Percentiles rank a stretch among this genome's conserved stretches.
phyloP scores from a whole-genome alignment of 2,329 filamentous ascomycete species.

The Microcyclosporella mali region DNA sequence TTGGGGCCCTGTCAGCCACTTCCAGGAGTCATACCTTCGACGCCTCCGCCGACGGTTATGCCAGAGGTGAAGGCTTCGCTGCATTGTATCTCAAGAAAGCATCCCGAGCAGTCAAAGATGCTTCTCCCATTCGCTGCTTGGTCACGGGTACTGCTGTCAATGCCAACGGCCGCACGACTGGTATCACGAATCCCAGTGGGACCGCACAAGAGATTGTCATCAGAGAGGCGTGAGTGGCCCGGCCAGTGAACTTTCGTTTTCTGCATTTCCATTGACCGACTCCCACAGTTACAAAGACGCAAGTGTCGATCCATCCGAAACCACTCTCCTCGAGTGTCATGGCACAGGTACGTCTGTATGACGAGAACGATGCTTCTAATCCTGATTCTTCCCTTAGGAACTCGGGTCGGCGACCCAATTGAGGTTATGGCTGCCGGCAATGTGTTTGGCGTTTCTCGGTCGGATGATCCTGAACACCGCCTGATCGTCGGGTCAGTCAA shows the following conservation, averaged over 20 bases:
- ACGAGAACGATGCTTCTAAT: too few relatives aligned
- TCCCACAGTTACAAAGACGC: slow-evolving; percentile 9
- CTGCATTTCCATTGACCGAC: too few relatives aligned
- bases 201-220: slow-evolving; percentile 16
- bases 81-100: slow-evolving; percentile 17
- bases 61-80: slow-evolving; percentile 50
- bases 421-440: background rate
- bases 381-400: too few relatives aligned
- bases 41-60: slow-evolving; percentile 44
- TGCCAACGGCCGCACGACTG: slow-evolving; percentile 13
- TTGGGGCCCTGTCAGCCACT: slow-evolving; percentile 26
- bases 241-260: too few relatives aligned
- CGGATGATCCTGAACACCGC: background rate
- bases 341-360: slow-evolving; percentile 20
- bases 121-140: slow-evolving; percentile 29
- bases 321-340: slow-evolving; percentile 12
- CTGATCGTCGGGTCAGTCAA: slow-evolving; percentile 21
- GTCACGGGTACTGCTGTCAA: slow-evolving; percentile 31
- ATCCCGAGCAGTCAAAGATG: slow-evolving; percentile 10
- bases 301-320: slow-evolving; percentile 7
- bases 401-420: slow-evolving; percentile 2
- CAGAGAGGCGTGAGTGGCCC: background rate
- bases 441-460: too few relatives aligned
- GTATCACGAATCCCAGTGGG: slow-evolving; percentile 11
- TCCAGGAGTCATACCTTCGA: slow-evolving; percentile 27